Base-by-base conservation (phyloP, 441 rosid genomes). In the Melastoma candidum region DNA sequence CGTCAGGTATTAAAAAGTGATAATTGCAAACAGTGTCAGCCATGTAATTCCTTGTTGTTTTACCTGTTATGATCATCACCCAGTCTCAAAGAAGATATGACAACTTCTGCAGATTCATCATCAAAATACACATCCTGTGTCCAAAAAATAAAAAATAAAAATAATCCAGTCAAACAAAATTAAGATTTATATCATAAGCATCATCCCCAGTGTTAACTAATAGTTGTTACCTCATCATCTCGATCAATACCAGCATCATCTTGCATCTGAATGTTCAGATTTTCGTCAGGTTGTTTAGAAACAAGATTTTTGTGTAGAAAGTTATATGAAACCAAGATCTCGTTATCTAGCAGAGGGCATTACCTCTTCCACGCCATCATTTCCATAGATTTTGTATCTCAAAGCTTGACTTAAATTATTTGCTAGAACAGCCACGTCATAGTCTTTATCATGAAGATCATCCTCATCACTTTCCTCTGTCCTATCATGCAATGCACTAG, bases 31-130 rank as follows among this genome's bases (percentile, higher is more conserved):
- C 11, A 27, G 6, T 32, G 41, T 32, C 8, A 8, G 41, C 6
- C 41, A 32, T 32, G 41, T 32, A 32, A 32, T 32, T 32, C 41
- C 41, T 4, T 32, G 11, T 50, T 64, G 51, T 54, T 78, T 66
- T 54, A 86, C 98, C 95, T 87, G 50, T 85, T 93, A 68, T 89
- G 97, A 57, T 93, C 95, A 74, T 85, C 99, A 53, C 97, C 95
- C 13, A 93, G 90, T 71, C 97, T 70, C 77, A 89, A 63, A 26
- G 97, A 89, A 53, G 99, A 89, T 71, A 94, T 82, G 39, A 94
- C 96, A 53, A 83, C 92, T 66, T 85, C 96, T 48, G 95, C 87
- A 64, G 99, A 85, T 64, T 90, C 99, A 66, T 93, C 94, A 49
- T 87, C 92, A 44, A 89, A 89, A 75, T 83, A 89, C 11, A 86